Conservation (phyloP, 2,329 filamentous ascomycete species). For the Dactylella cylindrospora region DNA sequence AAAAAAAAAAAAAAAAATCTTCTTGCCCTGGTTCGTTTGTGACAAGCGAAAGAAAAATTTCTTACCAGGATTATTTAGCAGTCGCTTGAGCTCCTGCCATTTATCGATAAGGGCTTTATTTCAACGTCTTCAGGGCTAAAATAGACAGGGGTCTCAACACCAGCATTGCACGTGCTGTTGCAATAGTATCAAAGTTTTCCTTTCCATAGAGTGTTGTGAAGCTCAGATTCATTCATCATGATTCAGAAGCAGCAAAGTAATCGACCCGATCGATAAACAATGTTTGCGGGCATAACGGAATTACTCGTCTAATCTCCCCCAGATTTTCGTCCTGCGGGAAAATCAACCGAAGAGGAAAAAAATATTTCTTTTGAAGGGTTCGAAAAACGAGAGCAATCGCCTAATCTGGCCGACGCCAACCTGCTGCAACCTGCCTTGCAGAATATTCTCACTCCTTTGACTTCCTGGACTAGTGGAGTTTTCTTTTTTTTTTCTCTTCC, state of each 20-base stretch:
- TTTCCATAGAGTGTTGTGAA: no score
- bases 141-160: conserved; percentile 17
- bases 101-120: conserved; percentile 43
- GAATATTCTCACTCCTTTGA: no score
- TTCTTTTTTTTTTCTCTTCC: no score
- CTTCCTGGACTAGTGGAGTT: no score
- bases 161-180: neutral
- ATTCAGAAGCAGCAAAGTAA: no score
- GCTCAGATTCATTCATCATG: no score
- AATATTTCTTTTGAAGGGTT: neutral
- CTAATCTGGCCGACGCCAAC: conserved; percentile 28
- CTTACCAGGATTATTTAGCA: conserved; percentile 29
- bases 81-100: conserved; percentile 33
- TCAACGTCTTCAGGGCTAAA: neutral
- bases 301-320: conserved; percentile 6
- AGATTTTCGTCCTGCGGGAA: conserved; percentile 23
- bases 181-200: no score
- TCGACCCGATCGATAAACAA: no score
- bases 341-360: conserved; percentile 26
- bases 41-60: conserved; percentile 18
- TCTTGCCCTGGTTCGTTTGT: conserved; percentile 15
- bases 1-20: no score
- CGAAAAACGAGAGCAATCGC: conserved; percentile 24
- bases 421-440: no score
- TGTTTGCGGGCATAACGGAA: neutral